These are phyloP conservation scores for Xerocomus cyaneibrunnescens DNA, from an alignment of 1,284 basidiomycete genomes.

Conservation along the genomic window DNA sequence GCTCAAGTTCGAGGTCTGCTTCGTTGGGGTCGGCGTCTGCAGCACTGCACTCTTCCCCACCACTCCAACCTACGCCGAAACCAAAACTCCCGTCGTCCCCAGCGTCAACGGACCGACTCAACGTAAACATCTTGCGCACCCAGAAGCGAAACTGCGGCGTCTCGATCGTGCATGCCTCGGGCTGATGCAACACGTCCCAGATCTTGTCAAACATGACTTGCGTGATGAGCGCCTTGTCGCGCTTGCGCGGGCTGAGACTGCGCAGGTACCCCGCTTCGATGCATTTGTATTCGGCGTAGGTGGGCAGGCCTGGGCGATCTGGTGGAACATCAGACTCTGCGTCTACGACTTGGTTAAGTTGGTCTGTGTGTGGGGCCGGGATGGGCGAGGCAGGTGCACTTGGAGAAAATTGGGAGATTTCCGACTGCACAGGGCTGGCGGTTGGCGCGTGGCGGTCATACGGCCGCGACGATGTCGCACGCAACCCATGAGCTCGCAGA, in stretches of 20 bases:
- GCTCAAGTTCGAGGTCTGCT: constrained; percentile 20
- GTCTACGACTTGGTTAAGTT: background rate
- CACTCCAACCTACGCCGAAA: background rate
- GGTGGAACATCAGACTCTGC: constrained; percentile 7
- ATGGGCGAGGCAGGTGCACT: constrained; percentile 1
- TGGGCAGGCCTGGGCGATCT: constrained; percentile 52
- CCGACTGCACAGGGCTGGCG: constrained; percentile 9
- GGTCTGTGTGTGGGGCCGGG: background rate
- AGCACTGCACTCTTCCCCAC: background rate
- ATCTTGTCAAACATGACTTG: constrained; percentile 67
- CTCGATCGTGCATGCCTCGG: constrained; percentile 42
- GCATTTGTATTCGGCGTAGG: constrained; percentile 52
- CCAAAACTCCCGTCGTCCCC: background rate
- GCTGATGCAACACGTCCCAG: constrained; percentile 59
- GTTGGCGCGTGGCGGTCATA: constrained; percentile 25
- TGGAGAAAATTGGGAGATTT: background rate
- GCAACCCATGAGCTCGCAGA: constrained; percentile 15
- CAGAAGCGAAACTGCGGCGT: constrained; percentile 75
- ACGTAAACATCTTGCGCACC: constrained; percentile 74
- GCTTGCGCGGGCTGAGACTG: constrained; percentile 56
- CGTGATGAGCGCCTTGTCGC: constrained; percentile 68
- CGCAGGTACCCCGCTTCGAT: constrained; percentile 55
- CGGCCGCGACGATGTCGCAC: constrained; percentile 19
- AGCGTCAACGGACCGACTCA: constrained; percentile 38
- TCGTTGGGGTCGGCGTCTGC: background rate